phyloP scores from a whole-genome alignment of 176 grass and related monocot genomes.

The Chrysopogon serrulatus region DNA sequence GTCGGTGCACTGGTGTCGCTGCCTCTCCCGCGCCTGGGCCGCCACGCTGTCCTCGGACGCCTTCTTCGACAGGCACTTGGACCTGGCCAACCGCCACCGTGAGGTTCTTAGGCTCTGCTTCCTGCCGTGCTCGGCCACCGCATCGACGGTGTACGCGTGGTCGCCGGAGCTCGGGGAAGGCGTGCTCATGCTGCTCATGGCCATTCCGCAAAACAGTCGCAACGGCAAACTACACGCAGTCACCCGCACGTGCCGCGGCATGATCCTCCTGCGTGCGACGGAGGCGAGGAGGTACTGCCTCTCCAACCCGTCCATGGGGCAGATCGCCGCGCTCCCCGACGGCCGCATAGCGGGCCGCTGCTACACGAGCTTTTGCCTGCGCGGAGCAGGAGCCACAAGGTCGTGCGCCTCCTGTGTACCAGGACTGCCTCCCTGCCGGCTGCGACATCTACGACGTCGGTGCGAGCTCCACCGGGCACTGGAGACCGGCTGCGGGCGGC shows the following conservation, averaged over 20 bases:
- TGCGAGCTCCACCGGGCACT: background rate
- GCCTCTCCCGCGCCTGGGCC: conserved; percentile 1
- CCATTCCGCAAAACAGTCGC: no score
- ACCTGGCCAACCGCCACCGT: background rate
- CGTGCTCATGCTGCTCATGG: no score
- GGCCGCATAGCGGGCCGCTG: background rate
- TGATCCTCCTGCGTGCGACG: no score
- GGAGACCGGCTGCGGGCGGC: background rate
- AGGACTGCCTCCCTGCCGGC: background rate
- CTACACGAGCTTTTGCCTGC: background rate
- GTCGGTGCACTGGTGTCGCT: background rate
- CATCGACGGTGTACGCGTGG: no score
- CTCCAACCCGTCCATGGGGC: background rate
- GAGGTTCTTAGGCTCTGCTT: no score
- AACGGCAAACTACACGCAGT: no score
- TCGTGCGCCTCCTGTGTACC: background rate
- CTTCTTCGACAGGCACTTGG: background rate
- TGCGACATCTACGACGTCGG: background rate
- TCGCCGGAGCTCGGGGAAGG: no score
- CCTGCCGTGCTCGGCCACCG: no score
- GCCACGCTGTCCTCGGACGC: background rate
- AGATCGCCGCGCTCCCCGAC: background rate
- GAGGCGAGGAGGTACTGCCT: background rate
- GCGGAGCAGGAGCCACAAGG: background rate
- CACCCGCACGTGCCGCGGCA: no score